These are phyloP conservation scores for Lantana camara DNA, from an alignment of 257 asterid species.

Conservation along the genomic window DNA sequence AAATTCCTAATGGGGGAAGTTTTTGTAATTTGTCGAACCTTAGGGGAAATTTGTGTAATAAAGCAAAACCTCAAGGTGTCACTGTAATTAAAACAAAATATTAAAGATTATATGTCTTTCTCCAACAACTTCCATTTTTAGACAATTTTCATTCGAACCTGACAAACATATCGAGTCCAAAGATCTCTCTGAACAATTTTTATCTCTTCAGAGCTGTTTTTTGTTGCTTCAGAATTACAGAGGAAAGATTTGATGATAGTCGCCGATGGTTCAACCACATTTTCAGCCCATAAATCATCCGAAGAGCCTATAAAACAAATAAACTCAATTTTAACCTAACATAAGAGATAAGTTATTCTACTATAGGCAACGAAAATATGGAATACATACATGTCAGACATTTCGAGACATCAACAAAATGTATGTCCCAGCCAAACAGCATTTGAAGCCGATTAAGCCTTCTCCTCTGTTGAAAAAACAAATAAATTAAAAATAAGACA, in stretches of 20 bases:
- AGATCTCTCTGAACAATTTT: slow-evolving; percentile 56
- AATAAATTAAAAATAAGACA: slow-evolving; percentile 6
- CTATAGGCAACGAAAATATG: background rate
- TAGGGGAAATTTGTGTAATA: too few species aligned
- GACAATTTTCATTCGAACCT: slow-evolving; percentile 47
- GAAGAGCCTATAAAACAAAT: slow-evolving; percentile 39
- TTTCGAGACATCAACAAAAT: slow-evolving; percentile 67
- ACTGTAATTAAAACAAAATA: too few species aligned
- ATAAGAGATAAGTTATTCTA: too few species aligned
- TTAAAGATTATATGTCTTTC: too few species aligned
- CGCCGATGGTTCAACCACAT: slow-evolving; percentile 66
- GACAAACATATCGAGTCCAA: slow-evolving; percentile 70
- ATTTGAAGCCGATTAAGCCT: slow-evolving; percentile 67
- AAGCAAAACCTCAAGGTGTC: too few species aligned
- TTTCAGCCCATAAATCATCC: slow-evolving; percentile 56
- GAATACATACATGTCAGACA: slow-evolving; percentile 53
- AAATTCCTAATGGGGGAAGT: too few species aligned
- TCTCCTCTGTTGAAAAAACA: slow-evolving; percentile 59
- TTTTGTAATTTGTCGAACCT: too few species aligned
- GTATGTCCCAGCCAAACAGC: slow-evolving; percentile 82
- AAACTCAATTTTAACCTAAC: slow-evolving; percentile 5
- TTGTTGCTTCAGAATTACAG: slow-evolving; percentile 26
- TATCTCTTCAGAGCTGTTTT: slow-evolving; percentile 26
- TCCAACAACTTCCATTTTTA: background rate
- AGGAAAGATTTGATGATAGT: slow-evolving; percentile 63